Percentiles rank a stretch among this genome's conserved stretches.
Conservation (phyloP, 257 asterid species). For the Echium plantagineum region DNA sequence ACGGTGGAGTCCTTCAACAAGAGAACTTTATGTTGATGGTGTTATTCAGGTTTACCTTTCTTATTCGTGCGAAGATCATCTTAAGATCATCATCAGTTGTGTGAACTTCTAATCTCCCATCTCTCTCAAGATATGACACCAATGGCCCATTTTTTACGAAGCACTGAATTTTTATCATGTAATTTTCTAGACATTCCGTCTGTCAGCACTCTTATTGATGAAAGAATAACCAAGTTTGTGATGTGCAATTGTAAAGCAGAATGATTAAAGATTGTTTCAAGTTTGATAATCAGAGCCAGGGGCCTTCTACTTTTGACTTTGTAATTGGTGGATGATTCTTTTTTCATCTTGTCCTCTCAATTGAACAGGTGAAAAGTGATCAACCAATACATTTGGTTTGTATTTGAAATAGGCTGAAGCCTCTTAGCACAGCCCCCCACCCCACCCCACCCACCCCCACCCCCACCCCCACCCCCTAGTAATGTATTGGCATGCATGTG, state of each 20-base stretch:
- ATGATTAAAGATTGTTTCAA: neutral
- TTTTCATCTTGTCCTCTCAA: neutral
- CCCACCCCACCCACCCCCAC: neutral
- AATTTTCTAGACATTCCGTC: neutral
- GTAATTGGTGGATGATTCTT: neutral
- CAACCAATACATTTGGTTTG: too few species aligned
- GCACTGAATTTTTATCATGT: neutral
- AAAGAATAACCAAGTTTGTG: neutral
- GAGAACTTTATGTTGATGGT: conserved; percentile 67
- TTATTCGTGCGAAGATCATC: neutral
- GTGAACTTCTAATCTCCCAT: neutral
- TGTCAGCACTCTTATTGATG: neutral
- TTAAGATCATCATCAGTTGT: neutral
- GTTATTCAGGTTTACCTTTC: too few species aligned
- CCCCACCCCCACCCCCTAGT: neutral
- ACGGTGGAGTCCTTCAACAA: conserved; percentile 68
- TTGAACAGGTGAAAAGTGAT: neutral
- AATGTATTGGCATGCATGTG: neutral
- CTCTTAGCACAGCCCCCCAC: neutral
- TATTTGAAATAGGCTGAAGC: neutral
- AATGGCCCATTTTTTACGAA: neutral
- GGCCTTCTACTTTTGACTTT: neutral
- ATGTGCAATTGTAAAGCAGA: neutral
- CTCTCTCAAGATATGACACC: neutral
- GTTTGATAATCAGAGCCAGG: neutral